These are phyloP conservation scores for Verticillium longisporum DNA, from an alignment of 2,329 filamentous ascomycete species.

Conservation along the genomic window DNA sequence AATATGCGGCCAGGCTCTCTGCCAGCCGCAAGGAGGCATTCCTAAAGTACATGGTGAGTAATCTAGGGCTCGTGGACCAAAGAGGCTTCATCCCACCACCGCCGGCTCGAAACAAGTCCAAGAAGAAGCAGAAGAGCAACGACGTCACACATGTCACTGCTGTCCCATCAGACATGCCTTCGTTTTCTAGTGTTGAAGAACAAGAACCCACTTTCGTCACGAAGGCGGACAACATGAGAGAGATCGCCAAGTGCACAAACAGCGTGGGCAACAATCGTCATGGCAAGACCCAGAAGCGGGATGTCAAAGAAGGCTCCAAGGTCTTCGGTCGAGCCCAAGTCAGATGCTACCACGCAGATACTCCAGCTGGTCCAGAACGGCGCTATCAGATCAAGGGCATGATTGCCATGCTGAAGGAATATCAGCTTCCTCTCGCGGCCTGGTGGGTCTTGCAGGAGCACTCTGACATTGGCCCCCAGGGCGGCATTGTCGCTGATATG, in stretches of 20 bases:
- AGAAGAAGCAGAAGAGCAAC: neutral
- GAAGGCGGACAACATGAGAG: neutral
- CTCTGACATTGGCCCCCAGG: slow-evolving; percentile 16
- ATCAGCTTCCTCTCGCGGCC: neutral
- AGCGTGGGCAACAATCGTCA: neutral
- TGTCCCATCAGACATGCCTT: no score
- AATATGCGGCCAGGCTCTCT: neutral
- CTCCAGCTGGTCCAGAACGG: neutral
- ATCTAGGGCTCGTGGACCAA: neutral
- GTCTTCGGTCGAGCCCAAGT: neutral
- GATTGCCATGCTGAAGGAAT: neutral
- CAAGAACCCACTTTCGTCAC: neutral
- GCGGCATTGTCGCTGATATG: slow-evolving; percentile 53
- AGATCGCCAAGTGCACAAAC: neutral
- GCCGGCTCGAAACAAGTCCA: neutral
- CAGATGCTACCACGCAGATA: neutral
- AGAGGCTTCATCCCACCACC: neutral
- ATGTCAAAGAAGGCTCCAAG: neutral
- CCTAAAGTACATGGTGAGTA: neutral
- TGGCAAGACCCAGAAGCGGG: neutral
- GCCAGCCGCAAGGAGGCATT: neutral
- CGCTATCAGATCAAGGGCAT: neutral
- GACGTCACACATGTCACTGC: no score
- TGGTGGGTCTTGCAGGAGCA: neutral
- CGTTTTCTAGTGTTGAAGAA: neutral